Percentiles rank a stretch among this genome's conserved stretches.
Evolutionary conservation across 75 land plant species (phyloP).

Genomic region (Selaginella tamariscina): DNA sequence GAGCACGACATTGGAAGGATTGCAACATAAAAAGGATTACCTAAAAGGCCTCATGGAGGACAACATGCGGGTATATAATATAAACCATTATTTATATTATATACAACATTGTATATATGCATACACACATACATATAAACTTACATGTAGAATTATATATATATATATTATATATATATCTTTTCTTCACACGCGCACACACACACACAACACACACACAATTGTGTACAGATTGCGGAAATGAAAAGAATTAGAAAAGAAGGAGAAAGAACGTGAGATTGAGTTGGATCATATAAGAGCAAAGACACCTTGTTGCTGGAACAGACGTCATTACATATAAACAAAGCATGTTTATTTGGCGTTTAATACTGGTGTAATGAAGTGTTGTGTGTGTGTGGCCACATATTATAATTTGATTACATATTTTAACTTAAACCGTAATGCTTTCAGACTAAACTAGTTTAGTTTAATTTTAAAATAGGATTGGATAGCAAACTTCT

Average conservation of each 20-base stretch:
- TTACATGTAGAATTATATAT: neutral
- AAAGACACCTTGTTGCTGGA: conserved; percentile 16
- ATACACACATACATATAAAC: no score
- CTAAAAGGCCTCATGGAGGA: conserved; percentile 21
- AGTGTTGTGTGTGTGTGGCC: no score
- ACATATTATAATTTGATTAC: no score
- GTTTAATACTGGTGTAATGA: no score
- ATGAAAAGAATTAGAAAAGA: conserved; percentile 19
- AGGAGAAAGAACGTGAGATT: conserved; percentile 13
- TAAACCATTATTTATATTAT: neutral
- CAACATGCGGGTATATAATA: conserved; percentile 13
- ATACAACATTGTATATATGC: neutral
- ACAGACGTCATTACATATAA: conserved; percentile 18
- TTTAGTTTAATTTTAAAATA: no score
- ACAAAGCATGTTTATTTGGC: no score
- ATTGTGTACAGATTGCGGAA: neutral
- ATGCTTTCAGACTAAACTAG: no score
- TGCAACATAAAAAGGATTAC: conserved; percentile 15
- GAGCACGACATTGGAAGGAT: conserved; percentile 3
- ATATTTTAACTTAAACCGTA: no score
- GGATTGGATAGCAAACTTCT: no score
- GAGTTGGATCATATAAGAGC: conserved; percentile 17
- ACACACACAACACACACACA: no score
- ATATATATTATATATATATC: no score
- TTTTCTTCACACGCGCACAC: neutral